Evolutionary conservation across 768 basidiomycete genomes (phyloP).

Genomic region (Hypholoma sublateritium): DNA sequence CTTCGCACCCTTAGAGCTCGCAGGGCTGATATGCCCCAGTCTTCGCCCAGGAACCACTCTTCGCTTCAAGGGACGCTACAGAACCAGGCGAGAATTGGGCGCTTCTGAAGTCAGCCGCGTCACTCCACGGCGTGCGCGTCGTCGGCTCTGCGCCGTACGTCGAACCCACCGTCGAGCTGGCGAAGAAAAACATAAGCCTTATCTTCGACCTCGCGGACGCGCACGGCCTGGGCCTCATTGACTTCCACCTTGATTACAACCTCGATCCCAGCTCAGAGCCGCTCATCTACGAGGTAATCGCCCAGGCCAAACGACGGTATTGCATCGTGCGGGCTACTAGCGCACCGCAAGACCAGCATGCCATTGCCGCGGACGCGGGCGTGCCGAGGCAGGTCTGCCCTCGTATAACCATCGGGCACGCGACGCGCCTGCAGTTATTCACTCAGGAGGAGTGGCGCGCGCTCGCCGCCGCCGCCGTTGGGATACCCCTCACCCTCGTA

Average conservation of each 20-base stretch:
- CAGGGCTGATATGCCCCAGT: constrained; percentile 30
- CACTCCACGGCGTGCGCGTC: constrained; percentile 41
- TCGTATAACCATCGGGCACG: constrained; percentile 58
- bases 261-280: constrained; percentile 49
- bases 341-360: neutral
- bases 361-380: neutral
- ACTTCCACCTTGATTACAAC: constrained; percentile 73
- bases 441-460: constrained; percentile 43
- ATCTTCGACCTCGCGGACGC: constrained; percentile 47
- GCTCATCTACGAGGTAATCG: constrained; percentile 56
- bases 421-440: constrained; percentile 55
- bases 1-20: constrained; percentile 8
- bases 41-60: constrained; percentile 64
- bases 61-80: constrained; percentile 30
- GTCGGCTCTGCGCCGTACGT: constrained; percentile 69
- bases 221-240: constrained; percentile 40
- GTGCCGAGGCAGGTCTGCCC: constrained; percentile 25
- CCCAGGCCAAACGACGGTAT: constrained; percentile 26
- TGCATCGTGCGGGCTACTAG: neutral
- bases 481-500: constrained; percentile 52
- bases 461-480: constrained; percentile 38
- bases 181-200: constrained; percentile 52
- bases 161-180: constrained; percentile 46
- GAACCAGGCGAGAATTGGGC: constrained; percentile 43
- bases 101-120: constrained; percentile 43